A percentile compares a stretch with the other conserved stretches of the same genome.
Conservation (phyloP, 179 eudicot species). For the Vitellaria paradoxa region DNA sequence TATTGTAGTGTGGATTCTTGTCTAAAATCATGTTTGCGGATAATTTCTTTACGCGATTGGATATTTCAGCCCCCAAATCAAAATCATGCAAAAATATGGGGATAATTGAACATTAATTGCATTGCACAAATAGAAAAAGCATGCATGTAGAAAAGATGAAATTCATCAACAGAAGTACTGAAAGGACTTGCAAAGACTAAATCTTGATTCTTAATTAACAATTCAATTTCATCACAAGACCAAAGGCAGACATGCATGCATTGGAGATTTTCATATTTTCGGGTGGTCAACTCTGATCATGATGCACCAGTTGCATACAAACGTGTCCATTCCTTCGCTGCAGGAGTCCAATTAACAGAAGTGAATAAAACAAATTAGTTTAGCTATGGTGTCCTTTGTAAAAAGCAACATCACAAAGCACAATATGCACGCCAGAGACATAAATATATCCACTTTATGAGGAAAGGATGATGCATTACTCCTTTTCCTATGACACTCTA, state of each 20-base stretch:
- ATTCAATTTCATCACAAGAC: background rate
- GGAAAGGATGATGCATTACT: no score
- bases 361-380: background rate
- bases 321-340: slow-evolving; percentile 84
- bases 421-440: background rate
- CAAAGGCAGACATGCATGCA: slow-evolving; percentile 6
- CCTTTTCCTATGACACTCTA: no score
- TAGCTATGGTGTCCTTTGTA: background rate
- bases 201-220: background rate
- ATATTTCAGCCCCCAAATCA: background rate
- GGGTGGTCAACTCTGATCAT: slow-evolving; percentile 10
- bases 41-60: background rate
- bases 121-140: background rate
- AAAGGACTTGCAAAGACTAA: background rate
- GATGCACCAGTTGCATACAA: slow-evolving; percentile 82
- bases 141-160: background rate
- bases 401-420: background rate
- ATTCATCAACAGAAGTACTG: background rate
- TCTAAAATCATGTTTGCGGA: no score
- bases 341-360: slow-evolving; percentile 3
- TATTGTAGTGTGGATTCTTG: background rate
- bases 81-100: background rate
- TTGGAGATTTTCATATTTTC: background rate
- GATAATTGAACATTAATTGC: background rate
- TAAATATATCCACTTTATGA: background rate